Base-by-base conservation (phyloP, 768 basidiomycete genomes). In the Suillus brevipes region DNA sequence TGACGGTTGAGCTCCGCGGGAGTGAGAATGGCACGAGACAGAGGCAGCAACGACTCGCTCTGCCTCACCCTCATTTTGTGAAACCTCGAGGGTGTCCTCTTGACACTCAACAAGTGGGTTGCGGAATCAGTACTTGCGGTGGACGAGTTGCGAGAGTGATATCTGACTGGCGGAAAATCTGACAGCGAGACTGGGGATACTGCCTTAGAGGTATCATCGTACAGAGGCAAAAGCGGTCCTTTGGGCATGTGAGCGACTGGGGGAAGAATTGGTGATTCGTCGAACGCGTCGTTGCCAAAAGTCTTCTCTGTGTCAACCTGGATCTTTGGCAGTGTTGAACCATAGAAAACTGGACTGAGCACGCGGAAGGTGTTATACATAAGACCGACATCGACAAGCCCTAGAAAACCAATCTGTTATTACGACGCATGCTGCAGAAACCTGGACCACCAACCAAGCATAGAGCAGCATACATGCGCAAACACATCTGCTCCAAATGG, bases 311-410 rank as follows among this genome's bases (percentile, higher is more conserved):
- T 64, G 14, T 70, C 71, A 18, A 40, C 43, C n/a, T 40, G 36
- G 47, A 60, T 23, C 43, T 47, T 67, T 60, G 66, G 28, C 23
- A 61, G 6, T 16, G 12, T 62, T 16, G 14, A 73, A 31, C 72
- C 74, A 65, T 82, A 77, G 68, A 88, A 82, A 28, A 83, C 83
- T 31, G 84, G 84, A 10, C 80, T 78, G 40, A 92, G 77, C 60
- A 89, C 81, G 12, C 86, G 84, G 71, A 90, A 84, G 12, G 87
- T 90, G 71, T 89, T 90, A 78, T 83, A 86, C 36, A 91, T 80
- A n/a, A 92, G 78, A 10, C 82, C 64, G 34, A 89, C 88, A 69
- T 92, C 88, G 28, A 85, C 84, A 34, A 87, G 68, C 50, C 89
- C 91, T 92, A 65, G 7, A 14, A 25, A 4, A 34, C 23, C 23